Percentiles rank a stretch among this genome's conserved stretches.
Evolutionary conservation across 1,284 basidiomycete species (phyloP).

Genomic region (Fomitopsis betulina): DNA sequence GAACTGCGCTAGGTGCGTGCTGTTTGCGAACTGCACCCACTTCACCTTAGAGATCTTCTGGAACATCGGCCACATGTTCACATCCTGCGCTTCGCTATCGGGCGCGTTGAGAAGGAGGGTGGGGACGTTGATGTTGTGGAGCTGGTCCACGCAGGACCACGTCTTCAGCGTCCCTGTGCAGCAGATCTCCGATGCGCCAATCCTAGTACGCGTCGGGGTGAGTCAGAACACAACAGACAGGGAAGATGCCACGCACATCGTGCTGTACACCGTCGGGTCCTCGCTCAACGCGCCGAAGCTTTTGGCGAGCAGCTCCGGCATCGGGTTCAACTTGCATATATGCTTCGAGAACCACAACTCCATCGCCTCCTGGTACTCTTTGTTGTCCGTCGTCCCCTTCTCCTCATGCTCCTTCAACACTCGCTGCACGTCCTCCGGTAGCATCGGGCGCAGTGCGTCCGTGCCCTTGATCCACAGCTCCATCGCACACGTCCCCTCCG

Average conservation of each 20-base stretch:
- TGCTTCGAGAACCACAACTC: slow-evolving; percentile 20
- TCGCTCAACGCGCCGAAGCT: slow-evolving; percentile 14
- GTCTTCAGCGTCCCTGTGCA: slow-evolving; percentile 16
- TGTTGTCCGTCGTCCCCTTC: slow-evolving; percentile 1
- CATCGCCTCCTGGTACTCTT: slow-evolving; percentile 26
- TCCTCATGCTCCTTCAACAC: slow-evolving; percentile 2
- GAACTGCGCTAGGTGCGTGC: slow-evolving; percentile 25
- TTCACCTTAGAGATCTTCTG: slow-evolving; percentile 20
- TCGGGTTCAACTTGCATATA: slow-evolving; percentile 20
- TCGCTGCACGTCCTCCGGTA: slow-evolving; percentile 22
- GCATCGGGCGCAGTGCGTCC: slow-evolving; percentile 15
- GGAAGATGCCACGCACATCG: slow-evolving; percentile 11
- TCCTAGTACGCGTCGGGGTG: slow-evolving; percentile 10
- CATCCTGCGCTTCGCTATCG: slow-evolving; percentile 24
- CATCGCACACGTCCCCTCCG: slow-evolving; percentile 24
- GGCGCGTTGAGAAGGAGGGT: slow-evolving; percentile 28
- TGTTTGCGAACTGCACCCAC: slow-evolving; percentile 26
- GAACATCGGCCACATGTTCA: slow-evolving; percentile 22
- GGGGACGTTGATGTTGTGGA: slow-evolving; percentile 24
- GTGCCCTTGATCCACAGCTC: slow-evolving; percentile 23
- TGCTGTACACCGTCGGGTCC: slow-evolving; percentile 17
- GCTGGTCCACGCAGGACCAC: slow-evolving; percentile 25
- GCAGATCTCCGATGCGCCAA: slow-evolving; percentile 17
- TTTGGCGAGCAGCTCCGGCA: slow-evolving; percentile 15
- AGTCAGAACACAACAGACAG: slow-evolving; percentile 17